Conservation (phyloP, 257 asterid genomes). For the Linaria vulgaris region DNA sequence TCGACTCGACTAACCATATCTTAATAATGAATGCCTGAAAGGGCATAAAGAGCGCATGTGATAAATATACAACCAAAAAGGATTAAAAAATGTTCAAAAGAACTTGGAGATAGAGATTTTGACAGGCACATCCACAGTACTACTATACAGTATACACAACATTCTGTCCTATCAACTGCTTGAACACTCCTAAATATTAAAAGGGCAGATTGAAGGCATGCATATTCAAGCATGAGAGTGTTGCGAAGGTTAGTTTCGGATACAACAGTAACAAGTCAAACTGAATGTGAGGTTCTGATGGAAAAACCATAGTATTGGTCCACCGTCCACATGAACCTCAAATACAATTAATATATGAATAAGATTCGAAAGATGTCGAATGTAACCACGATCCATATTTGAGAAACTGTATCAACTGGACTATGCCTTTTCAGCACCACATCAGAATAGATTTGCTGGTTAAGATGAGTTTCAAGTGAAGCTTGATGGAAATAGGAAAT, state of each 20-base stretch:
- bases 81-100: too few species aligned
- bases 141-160: too few species aligned
- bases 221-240: background rate
- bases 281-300: background rate
- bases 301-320: too few species aligned
- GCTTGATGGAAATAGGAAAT: constrained; percentile 96
- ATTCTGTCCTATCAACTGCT: background rate
- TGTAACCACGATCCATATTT: constrained; percentile 46
- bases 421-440: constrained; percentile 46
- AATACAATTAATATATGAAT: background rate
- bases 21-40: background rate
- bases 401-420: constrained; percentile 38
- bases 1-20: background rate
- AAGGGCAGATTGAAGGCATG: constrained; percentile 12
- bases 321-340: constrained; percentile 2
- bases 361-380: constrained; percentile 18
- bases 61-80: background rate
- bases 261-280: constrained; percentile 7
- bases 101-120: too few species aligned
- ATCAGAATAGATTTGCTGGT: constrained; percentile 60
- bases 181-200: constrained; percentile 14
- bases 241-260: constrained; percentile 3
- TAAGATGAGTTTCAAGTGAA: constrained; percentile 75
- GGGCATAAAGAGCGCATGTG: background rate
- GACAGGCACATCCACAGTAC: too few species aligned